These are phyloP conservation scores for Thelonectria olida DNA, from an alignment of 2,329 filamentous ascomycete species.

Conservation along the genomic window DNA sequence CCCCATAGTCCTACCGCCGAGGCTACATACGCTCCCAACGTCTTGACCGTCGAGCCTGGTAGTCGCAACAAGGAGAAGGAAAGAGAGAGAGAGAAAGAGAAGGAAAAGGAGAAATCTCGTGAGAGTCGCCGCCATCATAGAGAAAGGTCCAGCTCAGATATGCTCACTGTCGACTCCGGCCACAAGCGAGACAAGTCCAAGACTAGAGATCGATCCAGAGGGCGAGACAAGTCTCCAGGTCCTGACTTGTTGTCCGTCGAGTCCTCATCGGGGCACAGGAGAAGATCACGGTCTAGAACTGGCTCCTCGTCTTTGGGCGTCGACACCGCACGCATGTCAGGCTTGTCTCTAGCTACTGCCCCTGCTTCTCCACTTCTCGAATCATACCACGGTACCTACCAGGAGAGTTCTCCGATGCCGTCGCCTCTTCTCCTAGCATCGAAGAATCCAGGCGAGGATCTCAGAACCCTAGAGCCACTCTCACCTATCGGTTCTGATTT, in stretches of 20 bases:
- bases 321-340: constrained; percentile 52
- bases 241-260: constrained; percentile 24
- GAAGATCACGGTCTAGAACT: constrained; percentile 32
- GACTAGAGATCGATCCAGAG: constrained; percentile 31
- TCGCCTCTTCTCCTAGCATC: constrained; percentile 74
- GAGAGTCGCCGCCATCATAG: constrained; percentile 41
- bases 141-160: constrained; percentile 40
- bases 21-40: constrained; percentile 52
- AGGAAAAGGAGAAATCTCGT: constrained; percentile 39
- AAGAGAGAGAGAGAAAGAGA: neutral
- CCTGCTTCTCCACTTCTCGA: constrained; percentile 88
- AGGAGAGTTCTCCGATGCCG: constrained; percentile 94
- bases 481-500: constrained; percentile 62
- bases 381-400: constrained; percentile 92
- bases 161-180: constrained; percentile 31
- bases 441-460: constrained; percentile 58
- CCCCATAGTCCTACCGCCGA: constrained; percentile 33
- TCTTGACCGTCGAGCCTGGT: constrained; percentile 54
- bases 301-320: constrained; percentile 58
- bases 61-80: constrained; percentile 42
- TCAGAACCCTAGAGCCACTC: constrained; percentile 58
- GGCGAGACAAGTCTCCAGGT: constrained; percentile 37
- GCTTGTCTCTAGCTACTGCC: constrained; percentile 61
- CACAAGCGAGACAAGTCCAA: constrained; percentile 35
- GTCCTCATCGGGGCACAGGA: constrained; percentile 26